These are phyloP conservation scores for Penicillium dipodomyicola DNA, from an alignment of 495 filamentous ascomycete genomes.

Conservation along the genomic window DNA sequence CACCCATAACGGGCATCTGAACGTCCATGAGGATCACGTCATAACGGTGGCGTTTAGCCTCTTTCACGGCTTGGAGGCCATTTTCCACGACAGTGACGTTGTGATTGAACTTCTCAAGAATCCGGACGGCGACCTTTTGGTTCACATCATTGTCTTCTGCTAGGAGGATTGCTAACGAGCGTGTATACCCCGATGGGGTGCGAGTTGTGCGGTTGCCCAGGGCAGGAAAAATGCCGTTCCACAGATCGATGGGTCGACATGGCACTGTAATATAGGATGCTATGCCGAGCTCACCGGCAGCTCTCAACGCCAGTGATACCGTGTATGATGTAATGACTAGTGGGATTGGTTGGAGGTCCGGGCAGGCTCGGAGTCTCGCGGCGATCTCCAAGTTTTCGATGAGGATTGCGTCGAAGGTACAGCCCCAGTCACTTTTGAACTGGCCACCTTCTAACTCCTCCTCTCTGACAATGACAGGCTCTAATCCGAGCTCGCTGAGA, in stretches of 20 bases:
- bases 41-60: conserved; percentile 49
- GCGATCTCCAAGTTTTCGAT: conserved; percentile 85
- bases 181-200: conserved; percentile 77
- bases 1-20: conserved; percentile 80
- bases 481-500: conserved; percentile 66
- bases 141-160: conserved; percentile 82
- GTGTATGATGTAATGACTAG: conserved; percentile 82
- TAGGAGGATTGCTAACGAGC: conserved; percentile 83
- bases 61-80: conserved; percentile 72
- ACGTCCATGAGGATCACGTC: conserved; percentile 89
- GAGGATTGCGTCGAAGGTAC: conserved; percentile 82
- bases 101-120: conserved; percentile 74
- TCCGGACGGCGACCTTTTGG: conserved; percentile 73
- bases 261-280: conserved; percentile 94
- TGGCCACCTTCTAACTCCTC: conserved; percentile 46
- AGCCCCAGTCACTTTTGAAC: conserved; percentile 45
- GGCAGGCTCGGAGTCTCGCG: conserved; percentile 67
- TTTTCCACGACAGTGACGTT: conserved; percentile 68
- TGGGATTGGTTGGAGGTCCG: conserved; percentile 86
- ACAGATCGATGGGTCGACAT: conserved; percentile 84
- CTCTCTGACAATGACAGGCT: conserved; percentile 67
- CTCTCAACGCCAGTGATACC: conserved; percentile 80
- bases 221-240: conserved; percentile 90
- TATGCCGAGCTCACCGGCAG: conserved; percentile 87
- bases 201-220: conserved; percentile 82